Percentiles rank a stretch among this genome's conserved stretches.
phyloP scores from a whole-genome alignment of 2,329 filamentous ascomycete genomes.

The Aspergillus novofumigatus region DNA sequence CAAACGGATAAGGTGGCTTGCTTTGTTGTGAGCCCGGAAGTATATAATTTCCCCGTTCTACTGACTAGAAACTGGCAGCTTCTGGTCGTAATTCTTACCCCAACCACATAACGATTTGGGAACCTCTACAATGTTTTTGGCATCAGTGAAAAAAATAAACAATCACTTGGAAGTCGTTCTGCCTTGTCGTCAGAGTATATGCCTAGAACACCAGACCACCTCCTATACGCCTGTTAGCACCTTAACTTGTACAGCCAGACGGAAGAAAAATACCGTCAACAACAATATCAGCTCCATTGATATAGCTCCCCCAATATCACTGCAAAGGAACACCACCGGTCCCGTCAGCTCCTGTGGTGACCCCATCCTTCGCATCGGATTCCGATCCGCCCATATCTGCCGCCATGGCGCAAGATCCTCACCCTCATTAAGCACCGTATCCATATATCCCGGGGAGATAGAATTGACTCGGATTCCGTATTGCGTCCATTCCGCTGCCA shows the following conservation, averaged over 20 bases:
- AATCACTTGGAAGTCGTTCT: no score
- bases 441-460: slow-evolving; percentile 71
- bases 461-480: slow-evolving; percentile 68
- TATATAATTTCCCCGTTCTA: not conserved
- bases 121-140: not conserved
- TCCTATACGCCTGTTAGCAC: not conserved
- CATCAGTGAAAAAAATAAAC: no score
- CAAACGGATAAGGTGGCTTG: not conserved
- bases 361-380: slow-evolving; percentile 63
- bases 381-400: slow-evolving; percentile 53
- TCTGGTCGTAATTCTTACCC: not conserved
- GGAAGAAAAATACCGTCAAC: slow-evolving; percentile 50
- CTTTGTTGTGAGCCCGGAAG: not conserved
- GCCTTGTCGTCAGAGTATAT: not conserved
- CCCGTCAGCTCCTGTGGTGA: slow-evolving; percentile 59
- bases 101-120: not conserved
- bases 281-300: slow-evolving; percentile 64
- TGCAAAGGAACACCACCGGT: slow-evolving; percentile 57
- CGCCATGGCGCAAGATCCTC: slow-evolving; percentile 52
- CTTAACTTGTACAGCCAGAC: not conserved
- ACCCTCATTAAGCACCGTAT: slow-evolving; percentile 67
- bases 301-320: slow-evolving; percentile 57
- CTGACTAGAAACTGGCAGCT: not conserved
- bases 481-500: slow-evolving; percentile 69
- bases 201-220: slow-evolving; percentile 1